phyloP scores from a whole-genome alignment of 805 yeast genomes.

The Metschnikowia anglica region DNA sequence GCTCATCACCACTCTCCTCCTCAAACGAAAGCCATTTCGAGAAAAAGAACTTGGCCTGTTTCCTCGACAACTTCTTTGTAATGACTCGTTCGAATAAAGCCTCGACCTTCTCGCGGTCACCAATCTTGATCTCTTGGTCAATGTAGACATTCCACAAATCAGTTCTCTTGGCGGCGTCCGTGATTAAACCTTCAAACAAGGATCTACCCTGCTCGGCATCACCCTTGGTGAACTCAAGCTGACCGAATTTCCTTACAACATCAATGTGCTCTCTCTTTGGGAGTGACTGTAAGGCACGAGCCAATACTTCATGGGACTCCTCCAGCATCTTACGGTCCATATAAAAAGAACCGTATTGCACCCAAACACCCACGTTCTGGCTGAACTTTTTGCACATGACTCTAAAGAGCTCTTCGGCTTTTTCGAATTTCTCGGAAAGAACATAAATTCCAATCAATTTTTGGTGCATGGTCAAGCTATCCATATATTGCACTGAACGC shows the following conservation, averaged over 20 bases:
- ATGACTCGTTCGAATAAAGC: constrained; percentile 81
- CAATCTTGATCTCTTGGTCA: constrained; percentile 82
- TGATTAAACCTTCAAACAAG: constrained; percentile 84
- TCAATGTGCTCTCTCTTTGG: constrained; percentile 76
- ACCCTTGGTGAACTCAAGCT: constrained; percentile 81
- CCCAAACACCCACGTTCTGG: constrained; percentile 72
- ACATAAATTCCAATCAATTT: constrained; percentile 74
- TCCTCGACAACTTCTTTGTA: constrained; percentile 64
- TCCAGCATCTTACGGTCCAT: constrained; percentile 57
- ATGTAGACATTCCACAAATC: constrained; percentile 95
- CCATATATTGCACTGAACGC: constrained; percentile 89
- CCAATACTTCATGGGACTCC: constrained; percentile 69
- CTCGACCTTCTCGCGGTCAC: constrained; percentile 63
- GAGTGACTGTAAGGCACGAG: constrained; percentile 67
- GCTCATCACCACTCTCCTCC: constrained; percentile 64
- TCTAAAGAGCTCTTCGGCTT: constrained; percentile 69
- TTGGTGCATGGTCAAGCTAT: constrained; percentile 75
- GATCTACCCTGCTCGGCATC: constrained; percentile 95
- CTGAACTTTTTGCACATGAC: constrained; percentile 76
- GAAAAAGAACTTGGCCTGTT: constrained; percentile 93
- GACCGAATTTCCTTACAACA: constrained; percentile 84
- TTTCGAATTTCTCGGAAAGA: constrained; percentile 66
- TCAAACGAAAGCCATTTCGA: constrained; percentile 87
- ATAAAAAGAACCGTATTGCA: constrained; percentile 72
- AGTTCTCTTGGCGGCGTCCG: constrained; percentile 87